Percentiles rank a stretch among this genome's conserved stretches.
These are phyloP conservation scores for Euphrasia confusa DNA, from an alignment of 257 asterid genomes.

Conservation along the genomic window DNA sequence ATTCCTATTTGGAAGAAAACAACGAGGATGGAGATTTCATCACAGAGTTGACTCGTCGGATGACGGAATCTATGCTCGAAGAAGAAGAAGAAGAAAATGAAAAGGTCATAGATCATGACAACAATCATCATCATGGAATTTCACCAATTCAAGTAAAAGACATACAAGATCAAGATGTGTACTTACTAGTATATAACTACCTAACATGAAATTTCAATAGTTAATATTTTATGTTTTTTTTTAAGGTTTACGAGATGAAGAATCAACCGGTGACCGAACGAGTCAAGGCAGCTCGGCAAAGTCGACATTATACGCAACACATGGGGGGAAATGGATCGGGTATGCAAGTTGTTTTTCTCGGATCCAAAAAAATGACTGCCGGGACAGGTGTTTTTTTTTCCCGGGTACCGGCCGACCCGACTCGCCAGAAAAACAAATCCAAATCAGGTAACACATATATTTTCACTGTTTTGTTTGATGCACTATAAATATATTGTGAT, in stretches of 20 bases:
- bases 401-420: slow-evolving; percentile 27
- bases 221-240: not conserved
- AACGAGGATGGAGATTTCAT: slow-evolving; percentile 52
- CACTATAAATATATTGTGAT: too few species aligned
- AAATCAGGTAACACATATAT: slow-evolving; percentile 45
- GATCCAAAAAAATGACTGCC: slow-evolving; percentile 32
- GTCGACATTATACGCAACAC: slow-evolving; percentile 22
- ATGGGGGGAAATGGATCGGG: slow-evolving; percentile 58
- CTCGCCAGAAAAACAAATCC: slow-evolving; percentile 41
- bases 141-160: not conserved
- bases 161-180: too few species aligned
- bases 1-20: slow-evolving; percentile 52
- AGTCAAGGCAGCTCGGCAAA: slow-evolving; percentile 33
- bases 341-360: slow-evolving; percentile 71
- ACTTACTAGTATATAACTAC: too few species aligned
- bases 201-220: not conserved
- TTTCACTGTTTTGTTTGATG: not conserved
- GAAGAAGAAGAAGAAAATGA: slow-evolving; percentile 46
- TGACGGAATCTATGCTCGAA: slow-evolving; percentile 75
- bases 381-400: slow-evolving; percentile 93
- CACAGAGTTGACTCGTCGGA: slow-evolving; percentile 72
- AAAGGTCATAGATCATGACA: not conserved
- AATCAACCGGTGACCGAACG: slow-evolving; percentile 39
- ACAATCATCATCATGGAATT: slow-evolving; percentile 4
- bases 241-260: slow-evolving; percentile 42